These are phyloP conservation scores for Circinella umbellata DNA, from an alignment of 371 early-diverging fungal species.

Conservation along the genomic window DNA sequence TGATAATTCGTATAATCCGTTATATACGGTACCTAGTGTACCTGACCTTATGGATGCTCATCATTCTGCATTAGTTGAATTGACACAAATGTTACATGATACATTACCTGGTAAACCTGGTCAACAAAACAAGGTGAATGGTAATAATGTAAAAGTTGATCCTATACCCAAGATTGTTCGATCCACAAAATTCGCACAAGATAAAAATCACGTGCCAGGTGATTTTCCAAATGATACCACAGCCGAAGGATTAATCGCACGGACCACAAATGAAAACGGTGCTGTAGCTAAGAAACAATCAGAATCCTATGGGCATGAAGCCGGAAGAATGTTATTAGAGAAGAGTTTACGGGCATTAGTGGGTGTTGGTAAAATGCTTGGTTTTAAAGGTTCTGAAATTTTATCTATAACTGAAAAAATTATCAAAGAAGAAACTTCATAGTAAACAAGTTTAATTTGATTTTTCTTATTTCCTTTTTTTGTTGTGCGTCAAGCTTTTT, in stretches of 20 bases:
- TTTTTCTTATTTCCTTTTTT: no score
- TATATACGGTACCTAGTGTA: constrained; percentile 57
- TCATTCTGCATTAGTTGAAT: constrained; percentile 42
- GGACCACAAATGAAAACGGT: constrained; percentile 13
- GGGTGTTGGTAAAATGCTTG: constrained; percentile 40
- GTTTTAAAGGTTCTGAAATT: constrained; percentile 42
- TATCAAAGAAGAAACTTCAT: constrained; percentile 24
- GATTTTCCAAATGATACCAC: constrained; percentile 28
- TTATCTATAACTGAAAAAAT: constrained; percentile 41
- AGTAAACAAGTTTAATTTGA: background rate
- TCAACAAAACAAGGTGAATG: background rate
- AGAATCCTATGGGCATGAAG: constrained; percentile 24
- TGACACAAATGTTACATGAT: constrained; percentile 44
- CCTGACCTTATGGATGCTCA: constrained; percentile 54
- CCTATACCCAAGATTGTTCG: constrained; percentile 40
- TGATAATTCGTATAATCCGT: constrained; percentile 52
- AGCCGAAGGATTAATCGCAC: constrained; percentile 16
- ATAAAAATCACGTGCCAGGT: constrained; percentile 31
- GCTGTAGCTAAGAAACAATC: background rate
- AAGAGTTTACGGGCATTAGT: constrained; percentile 44
- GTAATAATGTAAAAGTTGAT: constrained; percentile 15
- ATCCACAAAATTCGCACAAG: constrained; percentile 2
- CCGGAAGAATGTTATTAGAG: constrained; percentile 38
- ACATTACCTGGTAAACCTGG: constrained; percentile 35
- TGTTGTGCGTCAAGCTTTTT: no score